phyloP scores from a whole-genome alignment of 306 rosid species.

The Carpinus fangiana region DNA sequence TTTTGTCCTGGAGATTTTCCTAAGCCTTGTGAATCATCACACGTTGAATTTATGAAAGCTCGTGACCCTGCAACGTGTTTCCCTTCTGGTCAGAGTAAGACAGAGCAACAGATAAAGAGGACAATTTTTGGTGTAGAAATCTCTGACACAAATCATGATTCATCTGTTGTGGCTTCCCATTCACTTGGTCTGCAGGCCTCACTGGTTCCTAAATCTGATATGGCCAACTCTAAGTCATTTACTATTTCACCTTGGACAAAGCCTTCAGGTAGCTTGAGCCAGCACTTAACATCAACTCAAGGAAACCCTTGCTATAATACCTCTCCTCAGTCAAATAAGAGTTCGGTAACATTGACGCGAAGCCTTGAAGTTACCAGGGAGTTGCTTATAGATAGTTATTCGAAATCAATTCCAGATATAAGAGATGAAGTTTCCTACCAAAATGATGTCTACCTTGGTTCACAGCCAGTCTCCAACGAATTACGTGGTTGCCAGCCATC shows the following conservation, averaged over 20 bases:
- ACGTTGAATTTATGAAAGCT: constrained; percentile 16
- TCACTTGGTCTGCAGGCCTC: background rate
- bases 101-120: constrained; percentile 20
- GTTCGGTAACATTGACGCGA: background rate
- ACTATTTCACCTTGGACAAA: background rate
- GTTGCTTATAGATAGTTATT: background rate
- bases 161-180: background rate
- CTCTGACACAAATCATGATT: background rate
- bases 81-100: constrained; percentile 9
- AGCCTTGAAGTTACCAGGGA: background rate
- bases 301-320: background rate
- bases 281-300: background rate
- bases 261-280: constrained; percentile 1
- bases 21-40: constrained; percentile 25
- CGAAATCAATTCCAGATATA: background rate
- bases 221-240: background rate
- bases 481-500: constrained; percentile 2
- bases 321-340: background rate
- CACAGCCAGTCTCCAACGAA: background rate
- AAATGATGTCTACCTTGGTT: constrained; percentile 2
- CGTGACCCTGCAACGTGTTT: constrained; percentile 4
- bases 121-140: constrained; percentile 11
- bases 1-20: constrained; percentile 22
- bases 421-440: background rate
- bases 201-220: background rate